phyloP scores from a whole-genome alignment of 805 yeast genomes.

The Nakazawaea anatomiae region DNA sequence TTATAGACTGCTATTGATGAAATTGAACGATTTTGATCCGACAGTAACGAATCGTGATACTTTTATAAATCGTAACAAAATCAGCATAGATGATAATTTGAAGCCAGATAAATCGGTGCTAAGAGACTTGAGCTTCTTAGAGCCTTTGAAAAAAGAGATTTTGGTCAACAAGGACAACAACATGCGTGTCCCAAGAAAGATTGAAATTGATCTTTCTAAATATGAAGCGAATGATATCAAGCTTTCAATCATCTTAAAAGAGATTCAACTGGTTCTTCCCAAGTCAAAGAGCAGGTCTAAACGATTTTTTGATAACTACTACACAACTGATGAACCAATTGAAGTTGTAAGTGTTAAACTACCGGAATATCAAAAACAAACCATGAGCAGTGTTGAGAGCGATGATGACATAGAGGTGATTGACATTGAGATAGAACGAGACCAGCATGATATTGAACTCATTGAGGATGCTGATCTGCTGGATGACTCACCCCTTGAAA shows the following conservation, averaged over 20 bases:
- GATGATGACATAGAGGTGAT: slow-evolving; percentile 11
- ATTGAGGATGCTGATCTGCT: slow-evolving; percentile 9
- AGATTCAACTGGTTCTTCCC: slow-evolving; percentile 23
- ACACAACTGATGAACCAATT: slow-evolving; percentile 40
- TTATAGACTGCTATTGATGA: slow-evolving; percentile 2
- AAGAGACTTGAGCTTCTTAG: slow-evolving; percentile 24
- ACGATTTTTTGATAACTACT: slow-evolving; percentile 46
- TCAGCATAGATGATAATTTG: slow-evolving; percentile 2
- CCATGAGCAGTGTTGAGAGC: slow-evolving; percentile 6
- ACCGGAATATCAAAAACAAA: slow-evolving; percentile 3
- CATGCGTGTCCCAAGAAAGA: slow-evolving; percentile 14
- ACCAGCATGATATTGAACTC: slow-evolving; percentile 7
- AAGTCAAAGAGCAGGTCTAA: slow-evolving; percentile 34
- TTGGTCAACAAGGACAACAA: slow-evolving; percentile 19
- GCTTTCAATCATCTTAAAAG: slow-evolving; percentile 12
- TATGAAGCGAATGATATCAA: slow-evolving; percentile 10
- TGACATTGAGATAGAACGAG: slow-evolving; percentile 13
- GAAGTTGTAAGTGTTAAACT: slow-evolving; percentile 35
- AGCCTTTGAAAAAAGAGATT: slow-evolving; percentile 26
- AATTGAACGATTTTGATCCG: slow-evolving; percentile 2
- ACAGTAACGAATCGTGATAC: background rate
- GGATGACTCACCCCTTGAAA: slow-evolving; percentile 21
- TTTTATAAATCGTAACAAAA: slow-evolving; percentile 3
- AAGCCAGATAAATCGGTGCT: background rate
- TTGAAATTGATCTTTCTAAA: slow-evolving; percentile 9